These are phyloP conservation scores for Gomphus sp. DNA, from an alignment of 1,284 basidiomycete genomes.

Conservation along the genomic window DNA sequence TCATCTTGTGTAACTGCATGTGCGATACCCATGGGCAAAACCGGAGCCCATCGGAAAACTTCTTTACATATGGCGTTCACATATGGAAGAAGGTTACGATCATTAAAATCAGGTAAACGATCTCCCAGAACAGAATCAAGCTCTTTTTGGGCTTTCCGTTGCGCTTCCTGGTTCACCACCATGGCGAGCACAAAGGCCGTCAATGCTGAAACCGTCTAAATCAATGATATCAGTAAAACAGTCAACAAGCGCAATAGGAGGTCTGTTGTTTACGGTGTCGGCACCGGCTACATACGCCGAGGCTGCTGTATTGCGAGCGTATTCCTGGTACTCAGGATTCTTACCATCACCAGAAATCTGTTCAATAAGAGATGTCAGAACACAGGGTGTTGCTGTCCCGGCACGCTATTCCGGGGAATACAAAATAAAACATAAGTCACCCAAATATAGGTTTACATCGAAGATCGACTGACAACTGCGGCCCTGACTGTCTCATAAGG, in stretches of 20 bases:
- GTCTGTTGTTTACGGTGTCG: slow-evolving; percentile 12
- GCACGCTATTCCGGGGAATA: background rate
- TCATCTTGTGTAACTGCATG: slow-evolving; percentile 7
- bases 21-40: slow-evolving; percentile 30
- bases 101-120: slow-evolving; percentile 51
- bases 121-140: slow-evolving; percentile 56
- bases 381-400: background rate
- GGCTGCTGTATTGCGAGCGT: slow-evolving; percentile 22
- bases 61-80: slow-evolving; percentile 52
- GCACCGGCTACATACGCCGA: slow-evolving; percentile 26
- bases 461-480: background rate
- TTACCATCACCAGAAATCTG: slow-evolving; percentile 13
- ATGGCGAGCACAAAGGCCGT: slow-evolving; percentile 49
- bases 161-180: slow-evolving; percentile 40
- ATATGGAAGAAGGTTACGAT: slow-evolving; percentile 51
- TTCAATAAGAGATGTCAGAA: background rate
- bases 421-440: background rate
- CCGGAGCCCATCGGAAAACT: slow-evolving; percentile 51
- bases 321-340: no score
- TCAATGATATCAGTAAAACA: background rate
- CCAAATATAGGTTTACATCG: background rate
- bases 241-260: background rate
- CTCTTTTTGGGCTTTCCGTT: slow-evolving; percentile 48
- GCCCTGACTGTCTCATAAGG: slow-evolving; percentile 15
- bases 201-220: slow-evolving; percentile 36